Base-by-base conservation (phyloP, 495 filamentous ascomycete species). In the Neurospora tetrasperma region DNA sequence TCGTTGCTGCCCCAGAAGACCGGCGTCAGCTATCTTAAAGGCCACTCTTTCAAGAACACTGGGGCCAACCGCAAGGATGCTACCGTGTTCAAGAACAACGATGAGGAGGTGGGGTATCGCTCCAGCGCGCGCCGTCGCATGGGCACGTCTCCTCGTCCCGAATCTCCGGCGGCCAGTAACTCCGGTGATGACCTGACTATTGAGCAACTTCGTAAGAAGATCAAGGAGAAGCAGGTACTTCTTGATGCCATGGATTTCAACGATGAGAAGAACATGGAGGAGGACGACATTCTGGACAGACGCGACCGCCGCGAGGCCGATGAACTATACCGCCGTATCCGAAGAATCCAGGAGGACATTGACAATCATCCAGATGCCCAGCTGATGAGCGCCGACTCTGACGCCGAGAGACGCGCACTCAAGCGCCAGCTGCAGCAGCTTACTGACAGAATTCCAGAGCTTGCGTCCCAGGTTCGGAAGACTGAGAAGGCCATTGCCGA, bases 171-270 rank as follows among this genome's bases (percentile, higher is more conserved):
- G 0, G 94, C 94, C 16, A 87, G 87, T 16, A 81, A 83, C 35
- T 90, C 89, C 5, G 89, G 88, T 62, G 94, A 97, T 20, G 96
- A 98, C 12, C 76, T 97, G 44, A 90, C 91, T 16, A 78, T 97
- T 16, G 94, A 98, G 20, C 95, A 98, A 74, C 80, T 99, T 70
- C 89, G 87, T 40, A 99, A 98, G 86, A 93, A 93, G 81, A 94
- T 99, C 74, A 92, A 90, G 66, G 96, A 99, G 84, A 94, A 96
- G 79, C 93, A 97, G 80, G 89, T 99, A 18, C 85, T 99, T 76
- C 86, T 99, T n/a, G 95, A 98, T 80, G 96, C 96, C 3, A 94
- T 97, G 80, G 96, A 99, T 78, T 98, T 97, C 81, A 92, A 94
- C 76, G 96, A 98, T 75, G 94, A 98, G 81, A 93, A 92, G 79